Evolutionary conservation across 768 basidiomycete species (phyloP).

Genomic region (Podaxis mareebaensis): DNA sequence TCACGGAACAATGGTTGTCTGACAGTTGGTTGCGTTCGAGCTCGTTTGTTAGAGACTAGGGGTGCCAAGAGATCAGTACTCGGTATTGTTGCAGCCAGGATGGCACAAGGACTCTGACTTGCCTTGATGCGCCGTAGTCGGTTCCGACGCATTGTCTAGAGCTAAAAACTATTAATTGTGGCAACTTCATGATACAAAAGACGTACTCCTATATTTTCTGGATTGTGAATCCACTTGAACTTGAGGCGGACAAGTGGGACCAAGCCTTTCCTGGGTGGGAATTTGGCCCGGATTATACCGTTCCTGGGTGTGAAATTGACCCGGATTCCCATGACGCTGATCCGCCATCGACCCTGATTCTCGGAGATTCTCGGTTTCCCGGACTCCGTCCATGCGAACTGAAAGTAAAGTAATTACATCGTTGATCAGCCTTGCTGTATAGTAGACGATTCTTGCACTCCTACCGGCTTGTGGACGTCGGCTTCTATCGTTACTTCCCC

Average conservation of each 20-base stretch:
- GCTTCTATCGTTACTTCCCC: neutral
- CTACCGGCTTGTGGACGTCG: neutral
- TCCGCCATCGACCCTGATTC: neutral
- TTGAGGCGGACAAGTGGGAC: no score
- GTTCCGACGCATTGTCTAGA: neutral
- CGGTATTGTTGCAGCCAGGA: neutral
- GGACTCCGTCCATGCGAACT: no score
- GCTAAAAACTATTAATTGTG: neutral
- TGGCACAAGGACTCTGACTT: conserved; percentile 21
- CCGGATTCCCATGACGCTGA: neutral
- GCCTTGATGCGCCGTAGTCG: neutral
- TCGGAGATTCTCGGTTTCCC: no score
- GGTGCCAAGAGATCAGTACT: conserved; percentile 36
- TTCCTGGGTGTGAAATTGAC: neutral
- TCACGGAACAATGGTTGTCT: conserved; percentile 4
- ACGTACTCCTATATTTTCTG: neutral
- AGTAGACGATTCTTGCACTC: neutral
- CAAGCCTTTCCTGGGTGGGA: no score
- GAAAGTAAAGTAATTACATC: no score
- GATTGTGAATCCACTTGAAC: neutral
- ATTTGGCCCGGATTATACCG: no score
- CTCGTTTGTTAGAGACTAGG: neutral
- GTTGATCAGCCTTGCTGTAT: neutral
- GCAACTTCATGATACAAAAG: neutral
- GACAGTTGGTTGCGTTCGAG: neutral